These are phyloP conservation scores for Corymbia calophylla DNA, from an alignment of 441 rosid species.

Conservation along the genomic window DNA sequence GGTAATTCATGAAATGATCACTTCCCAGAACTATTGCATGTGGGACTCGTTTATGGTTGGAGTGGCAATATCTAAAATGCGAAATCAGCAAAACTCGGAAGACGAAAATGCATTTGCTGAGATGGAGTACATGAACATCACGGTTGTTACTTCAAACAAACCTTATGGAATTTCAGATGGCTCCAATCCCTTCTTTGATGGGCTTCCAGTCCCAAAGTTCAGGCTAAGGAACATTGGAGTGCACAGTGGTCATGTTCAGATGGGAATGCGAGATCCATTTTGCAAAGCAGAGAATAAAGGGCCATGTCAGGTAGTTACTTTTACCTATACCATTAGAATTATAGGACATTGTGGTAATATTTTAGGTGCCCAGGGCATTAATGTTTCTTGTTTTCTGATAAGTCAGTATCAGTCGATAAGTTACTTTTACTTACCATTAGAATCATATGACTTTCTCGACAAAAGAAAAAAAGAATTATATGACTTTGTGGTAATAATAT, in stretches of 20 bases:
- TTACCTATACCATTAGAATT: not conserved
- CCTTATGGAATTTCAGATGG: conserved; percentile 72
- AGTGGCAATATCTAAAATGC: conserved; percentile 68
- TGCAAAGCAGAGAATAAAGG: conserved; percentile 50
- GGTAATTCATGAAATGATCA: not conserved
- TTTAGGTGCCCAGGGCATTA: not conserved
- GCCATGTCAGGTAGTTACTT: conserved; percentile 52
- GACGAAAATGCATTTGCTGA: conserved; percentile 75
- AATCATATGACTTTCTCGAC: not conserved
- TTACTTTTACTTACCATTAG: not conserved
- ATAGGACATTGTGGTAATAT: not conserved
- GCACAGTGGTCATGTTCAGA: conserved; percentile 90
- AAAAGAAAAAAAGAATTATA: not conserved
- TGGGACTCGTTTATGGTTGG: conserved; percentile 87
- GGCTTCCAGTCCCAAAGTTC: conserved; percentile 49
- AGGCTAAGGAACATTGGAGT: conserved; percentile 43
- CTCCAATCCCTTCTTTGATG: conserved; percentile 77
- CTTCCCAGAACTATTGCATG: conserved; percentile 66
- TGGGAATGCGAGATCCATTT: conserved; percentile 53
- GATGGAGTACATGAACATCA: conserved; percentile 83
- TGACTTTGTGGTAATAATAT: not conserved
- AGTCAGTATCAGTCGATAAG: not conserved
- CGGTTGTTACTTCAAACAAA: conserved; percentile 72
- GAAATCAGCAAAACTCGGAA: conserved; percentile 14
- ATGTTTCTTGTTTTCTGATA: not conserved